Evolutionary conservation across 2,329 filamentous ascomycete genomes (phyloP).

Genomic region (Endocalyx cinctus): DNA sequence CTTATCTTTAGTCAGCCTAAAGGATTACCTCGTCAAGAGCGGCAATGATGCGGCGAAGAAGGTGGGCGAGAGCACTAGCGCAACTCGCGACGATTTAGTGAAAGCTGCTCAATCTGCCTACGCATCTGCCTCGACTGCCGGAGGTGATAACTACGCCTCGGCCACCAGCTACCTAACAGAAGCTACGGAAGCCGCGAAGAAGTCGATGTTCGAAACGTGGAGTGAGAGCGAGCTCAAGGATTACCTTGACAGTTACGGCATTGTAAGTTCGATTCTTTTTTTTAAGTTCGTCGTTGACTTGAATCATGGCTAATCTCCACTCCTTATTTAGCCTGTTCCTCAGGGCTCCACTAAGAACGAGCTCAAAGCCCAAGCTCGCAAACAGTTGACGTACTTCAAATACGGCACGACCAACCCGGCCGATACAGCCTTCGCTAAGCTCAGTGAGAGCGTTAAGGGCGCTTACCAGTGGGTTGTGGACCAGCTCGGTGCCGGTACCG

Average conservation of each 20-base stretch:
- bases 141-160: constrained; percentile 57
- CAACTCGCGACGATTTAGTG: constrained; percentile 69
- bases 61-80: constrained; percentile 56
- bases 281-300: constrained; percentile 19
- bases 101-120: constrained; percentile 60
- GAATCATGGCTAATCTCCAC: too few relatives aligned
- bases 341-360: constrained; percentile 66
- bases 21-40: constrained; percentile 48
- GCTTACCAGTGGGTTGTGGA: constrained; percentile 48
- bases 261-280: constrained; percentile 38
- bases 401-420: constrained; percentile 67
- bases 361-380: constrained; percentile 65
- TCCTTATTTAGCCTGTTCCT: constrained; percentile 44
- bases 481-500: constrained; percentile 44
- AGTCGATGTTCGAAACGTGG: constrained; percentile 68
- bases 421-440: constrained; percentile 61
- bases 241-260: constrained; percentile 75
- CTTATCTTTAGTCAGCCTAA: constrained; percentile 66
- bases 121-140: constrained; percentile 52
- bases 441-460: constrained; percentile 44
- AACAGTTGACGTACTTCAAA: constrained; percentile 70
- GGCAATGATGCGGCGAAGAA: constrained; percentile 54
- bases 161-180: constrained; percentile 66
- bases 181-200: constrained; percentile 62
- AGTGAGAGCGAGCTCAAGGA: constrained; percentile 68